Evolutionary conservation across 1,139 yeast genomes (phyloP), one percentile per base, ranked within the genome.

Genomic region (Suhomyces chickasaworum): DNA sequence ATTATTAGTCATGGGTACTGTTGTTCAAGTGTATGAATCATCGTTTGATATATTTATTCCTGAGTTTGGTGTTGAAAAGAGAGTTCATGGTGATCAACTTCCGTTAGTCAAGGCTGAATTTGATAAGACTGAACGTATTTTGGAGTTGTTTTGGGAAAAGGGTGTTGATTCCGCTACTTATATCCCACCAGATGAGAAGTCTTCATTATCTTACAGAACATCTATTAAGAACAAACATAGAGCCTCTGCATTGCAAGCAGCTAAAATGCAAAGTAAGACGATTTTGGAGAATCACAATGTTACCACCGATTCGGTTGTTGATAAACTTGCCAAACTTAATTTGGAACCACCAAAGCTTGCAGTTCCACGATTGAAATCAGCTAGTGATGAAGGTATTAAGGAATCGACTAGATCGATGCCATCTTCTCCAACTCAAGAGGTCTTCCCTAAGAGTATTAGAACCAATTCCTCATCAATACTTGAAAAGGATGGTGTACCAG

Each of bases 71-170:
- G 89, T 93, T 55, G 99, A 93, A 65, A 93, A 93, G 69, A 82
- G 99, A 59, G 98, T 93, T 22, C 99, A 93, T 60, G 97, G 98
- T 36, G 99, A 93, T 68, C 99, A 93, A 65, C 74, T 93, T 47
- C 99, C 99, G 13, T 73, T 93, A 52, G 83, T 81, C 21, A 90
- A 90, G 66, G 98, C 98, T 4, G 98, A 93, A 63, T 93, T 87
- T 65, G 95, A 89, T 61, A 86, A 85, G 60, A 63, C 65, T 22
- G 74, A 79, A 30, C 77, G 90, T 42, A 69, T 83, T 4, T 75
- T 93, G 58, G 97, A 91, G 64, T 73, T 93, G 43, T 90, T 80
- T 63, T 93, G 99, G 99, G 96, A 89, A 64, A 82, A 81, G 50
- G 95, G 95, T 13, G 81, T 88, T 44, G 98, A 91, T 63, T 80